phyloP scores from a whole-genome alignment of 495 filamentous ascomycete species.

The Lophiostoma macrostomum region DNA sequence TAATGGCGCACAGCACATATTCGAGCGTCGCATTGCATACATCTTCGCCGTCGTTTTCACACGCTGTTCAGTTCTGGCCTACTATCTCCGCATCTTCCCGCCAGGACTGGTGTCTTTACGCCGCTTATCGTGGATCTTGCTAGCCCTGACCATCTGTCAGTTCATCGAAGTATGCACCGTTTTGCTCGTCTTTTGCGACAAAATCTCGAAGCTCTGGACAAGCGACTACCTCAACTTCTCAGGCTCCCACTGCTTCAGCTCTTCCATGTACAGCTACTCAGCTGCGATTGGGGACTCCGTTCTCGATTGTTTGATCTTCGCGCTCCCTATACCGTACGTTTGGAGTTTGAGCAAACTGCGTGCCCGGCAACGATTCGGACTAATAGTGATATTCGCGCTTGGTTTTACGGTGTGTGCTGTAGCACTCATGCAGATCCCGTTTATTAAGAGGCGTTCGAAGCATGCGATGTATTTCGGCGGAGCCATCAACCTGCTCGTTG shows the following conservation, averaged over 20 bases:
- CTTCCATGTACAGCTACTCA: conserved; percentile 13
- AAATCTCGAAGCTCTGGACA: conserved; percentile 17
- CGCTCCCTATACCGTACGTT: conserved; percentile 23
- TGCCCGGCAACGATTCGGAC: conserved; percentile 5
- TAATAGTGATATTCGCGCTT: conserved; percentile 18
- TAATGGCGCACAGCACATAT: conserved; percentile 12
- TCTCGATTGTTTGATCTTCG: conserved; percentile 19
- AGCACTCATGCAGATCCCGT: conserved; percentile 21
- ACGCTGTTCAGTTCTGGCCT: conserved; percentile 11
- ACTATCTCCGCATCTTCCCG: conserved; percentile 25
- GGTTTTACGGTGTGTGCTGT: conserved; percentile 22
- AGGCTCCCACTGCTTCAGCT: conserved; percentile 19
- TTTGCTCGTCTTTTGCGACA: conserved; percentile 11
- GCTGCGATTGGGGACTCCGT: conserved; percentile 22
- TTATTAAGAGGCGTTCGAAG: conserved; percentile 5
- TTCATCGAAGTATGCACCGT: conserved; percentile 10
- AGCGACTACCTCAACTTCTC: conserved; percentile 4
- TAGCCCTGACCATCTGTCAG: conserved; percentile 8
- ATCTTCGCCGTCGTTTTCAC: conserved; percentile 20
- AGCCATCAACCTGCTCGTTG: conserved; percentile 22
- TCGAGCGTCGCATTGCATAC: conserved; percentile 26
- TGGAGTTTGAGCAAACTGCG: conserved; percentile 8
- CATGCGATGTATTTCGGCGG: conserved; percentile 17
- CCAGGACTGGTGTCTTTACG: conserved; percentile 9
- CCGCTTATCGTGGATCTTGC: not conserved